Conservation (phyloP, 176 grass and related monocot species). For the Areca catechu region DNA sequence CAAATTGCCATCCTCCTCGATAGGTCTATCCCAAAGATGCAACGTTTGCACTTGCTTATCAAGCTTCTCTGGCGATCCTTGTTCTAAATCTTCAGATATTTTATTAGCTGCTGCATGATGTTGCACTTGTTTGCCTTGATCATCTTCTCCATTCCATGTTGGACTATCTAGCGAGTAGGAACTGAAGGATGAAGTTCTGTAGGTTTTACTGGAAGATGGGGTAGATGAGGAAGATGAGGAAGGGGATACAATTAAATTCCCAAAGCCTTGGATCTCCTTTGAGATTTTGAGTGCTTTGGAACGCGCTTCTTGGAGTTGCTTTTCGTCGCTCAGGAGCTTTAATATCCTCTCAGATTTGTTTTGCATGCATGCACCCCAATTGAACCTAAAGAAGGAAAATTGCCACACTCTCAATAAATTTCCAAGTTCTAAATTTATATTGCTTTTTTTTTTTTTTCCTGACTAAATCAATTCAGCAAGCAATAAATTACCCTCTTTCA, state of each 20-base stretch:
- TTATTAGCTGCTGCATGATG: neutral
- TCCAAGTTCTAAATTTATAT: too few relatives aligned
- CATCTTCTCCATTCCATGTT: slow-evolving; percentile 19
- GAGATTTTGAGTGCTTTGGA: slow-evolving; percentile 27
- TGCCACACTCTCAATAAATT: too few relatives aligned
- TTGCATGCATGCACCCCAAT: slow-evolving; percentile 72
- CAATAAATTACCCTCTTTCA: slow-evolving; percentile 33
- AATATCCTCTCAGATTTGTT: slow-evolving; percentile 35
- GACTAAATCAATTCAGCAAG: neutral
- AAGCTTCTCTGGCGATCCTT: neutral
- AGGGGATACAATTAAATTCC: slow-evolving; percentile 20
- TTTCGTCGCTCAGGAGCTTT: slow-evolving; percentile 27
- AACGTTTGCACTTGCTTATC: neutral
- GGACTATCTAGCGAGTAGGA: slow-evolving; percentile 43
- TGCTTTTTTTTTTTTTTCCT: too few relatives aligned
- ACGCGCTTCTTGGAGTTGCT: slow-evolving; percentile 41
- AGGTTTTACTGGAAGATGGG: slow-evolving; percentile 7
- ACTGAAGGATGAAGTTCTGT: slow-evolving; percentile 38
- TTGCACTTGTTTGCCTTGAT: neutral
- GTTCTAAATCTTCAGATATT: neutral
- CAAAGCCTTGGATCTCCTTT: slow-evolving; percentile 25
- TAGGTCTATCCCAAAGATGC: slow-evolving; percentile 8
- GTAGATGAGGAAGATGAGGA: slow-evolving; percentile 26
- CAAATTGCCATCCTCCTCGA: slow-evolving; percentile 1
- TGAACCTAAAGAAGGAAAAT: slow-evolving; percentile 19